A percentile compares a stretch with the other conserved stretches of the same genome.
Evolutionary conservation across 2,329 filamentous ascomycete genomes (phyloP).

Genomic region (Exserohilum rostratum): DNA sequence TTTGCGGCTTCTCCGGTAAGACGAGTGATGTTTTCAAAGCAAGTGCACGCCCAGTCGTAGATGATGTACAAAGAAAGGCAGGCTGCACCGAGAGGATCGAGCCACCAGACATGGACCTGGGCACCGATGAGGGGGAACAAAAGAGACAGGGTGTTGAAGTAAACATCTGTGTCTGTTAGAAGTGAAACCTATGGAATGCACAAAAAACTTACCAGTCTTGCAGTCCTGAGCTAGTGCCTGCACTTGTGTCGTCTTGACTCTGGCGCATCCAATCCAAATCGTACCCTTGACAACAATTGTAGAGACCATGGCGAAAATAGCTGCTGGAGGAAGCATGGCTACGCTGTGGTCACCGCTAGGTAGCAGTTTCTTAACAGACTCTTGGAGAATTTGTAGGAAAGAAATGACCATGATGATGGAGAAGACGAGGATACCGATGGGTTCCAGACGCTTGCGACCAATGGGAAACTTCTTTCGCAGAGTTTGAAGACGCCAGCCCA

Average conservation of each 20-base stretch:
- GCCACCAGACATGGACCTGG: constrained; percentile 67
- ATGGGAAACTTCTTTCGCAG: constrained; percentile 64
- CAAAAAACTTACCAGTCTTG: constrained; percentile 45
- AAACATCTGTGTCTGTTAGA: constrained; percentile 58
- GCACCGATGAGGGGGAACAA: constrained; percentile 68
- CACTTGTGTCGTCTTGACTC: constrained; percentile 68
- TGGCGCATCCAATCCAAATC: constrained; percentile 65
- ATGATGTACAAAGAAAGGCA: constrained; percentile 71
- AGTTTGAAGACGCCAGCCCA: constrained; percentile 61
- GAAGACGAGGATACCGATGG: constrained; percentile 67
- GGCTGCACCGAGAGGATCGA: constrained; percentile 67
- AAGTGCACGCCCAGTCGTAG: constrained; percentile 70
- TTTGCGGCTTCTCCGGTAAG: constrained; percentile 64
- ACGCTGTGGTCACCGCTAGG: constrained; percentile 57
- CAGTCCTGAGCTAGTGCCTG: constrained; percentile 69
- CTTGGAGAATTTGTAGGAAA: constrained; percentile 65
- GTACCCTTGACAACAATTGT: constrained; percentile 66
- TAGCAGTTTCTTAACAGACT: constrained; percentile 64
- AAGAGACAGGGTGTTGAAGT: constrained; percentile 68
- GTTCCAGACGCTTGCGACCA: constrained; percentile 59
- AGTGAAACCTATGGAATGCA: too few relatives aligned
- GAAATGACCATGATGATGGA: constrained; percentile 68
- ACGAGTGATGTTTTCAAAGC: constrained; percentile 64
- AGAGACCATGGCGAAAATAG: constrained; percentile 63
- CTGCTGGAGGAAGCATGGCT: constrained; percentile 58